phyloP scores from a whole-genome alignment of 441 rosid species.

The Euphorbia schlechtendalii region DNA sequence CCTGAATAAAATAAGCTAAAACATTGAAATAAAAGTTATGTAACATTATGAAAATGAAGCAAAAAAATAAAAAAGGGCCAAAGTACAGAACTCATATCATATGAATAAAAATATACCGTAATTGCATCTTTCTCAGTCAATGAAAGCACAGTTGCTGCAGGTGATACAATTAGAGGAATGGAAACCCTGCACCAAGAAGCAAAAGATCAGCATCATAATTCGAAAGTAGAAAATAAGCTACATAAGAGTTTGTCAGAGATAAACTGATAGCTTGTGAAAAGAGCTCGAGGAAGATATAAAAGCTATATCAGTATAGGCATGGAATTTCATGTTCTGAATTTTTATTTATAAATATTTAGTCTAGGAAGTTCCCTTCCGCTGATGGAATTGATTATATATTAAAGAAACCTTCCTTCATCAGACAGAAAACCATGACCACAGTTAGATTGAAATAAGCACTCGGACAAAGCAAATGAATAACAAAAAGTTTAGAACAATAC shows the following conservation, averaged over 20 bases:
- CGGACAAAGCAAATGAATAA: neutral
- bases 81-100: neutral
- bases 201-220: slow-evolving; percentile 8
- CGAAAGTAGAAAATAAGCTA: neutral
- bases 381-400: neutral
- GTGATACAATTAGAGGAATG: slow-evolving; percentile 76
- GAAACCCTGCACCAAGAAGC: slow-evolving; percentile 46
- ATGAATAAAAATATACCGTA: slow-evolving; percentile 39
- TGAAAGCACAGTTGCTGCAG: slow-evolving; percentile 77
- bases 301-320: no score
- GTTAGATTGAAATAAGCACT: neutral
- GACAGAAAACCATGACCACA: neutral
- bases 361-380: neutral
- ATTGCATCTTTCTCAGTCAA: slow-evolving; percentile 65
- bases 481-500: slow-evolving; percentile 9
- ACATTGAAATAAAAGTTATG: neutral
- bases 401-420: neutral
- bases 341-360: neutral
- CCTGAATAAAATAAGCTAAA: neutral
- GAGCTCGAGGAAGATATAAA: neutral
- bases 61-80: neutral
- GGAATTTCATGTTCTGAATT: neutral
- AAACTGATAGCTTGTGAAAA: neutral
- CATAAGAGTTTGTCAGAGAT: neutral
- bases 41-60: neutral